Conservation (phyloP, 345 rosid species). For the Citrus mangshanensis region DNA sequence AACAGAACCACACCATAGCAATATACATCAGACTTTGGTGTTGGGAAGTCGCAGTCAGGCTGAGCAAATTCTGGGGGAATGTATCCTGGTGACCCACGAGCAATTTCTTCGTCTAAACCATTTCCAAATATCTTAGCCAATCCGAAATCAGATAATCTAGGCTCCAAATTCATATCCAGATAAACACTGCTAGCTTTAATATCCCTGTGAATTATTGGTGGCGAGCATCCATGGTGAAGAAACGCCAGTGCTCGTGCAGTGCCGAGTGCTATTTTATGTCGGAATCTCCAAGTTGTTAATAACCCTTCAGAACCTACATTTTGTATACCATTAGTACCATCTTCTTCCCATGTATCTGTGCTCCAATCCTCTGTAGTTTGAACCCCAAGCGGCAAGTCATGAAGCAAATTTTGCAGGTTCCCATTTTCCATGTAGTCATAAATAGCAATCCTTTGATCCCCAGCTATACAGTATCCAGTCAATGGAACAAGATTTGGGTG, state of each 20-base stretch:
- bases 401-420: constrained; percentile 83
- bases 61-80: constrained; percentile 76
- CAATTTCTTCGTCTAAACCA: constrained; percentile 64
- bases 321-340: constrained; percentile 52
- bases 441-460: constrained; percentile 91
- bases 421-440: constrained; percentile 98
- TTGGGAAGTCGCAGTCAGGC: constrained; percentile 52
- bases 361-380: constrained; percentile 86
- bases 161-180: constrained; percentile 77
- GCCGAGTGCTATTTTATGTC: constrained; percentile 85
- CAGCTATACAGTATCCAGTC: constrained; percentile 87
- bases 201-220: constrained; percentile 80
- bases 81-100: constrained; percentile 74
- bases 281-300: constrained; percentile 72
- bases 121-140: constrained; percentile 79
- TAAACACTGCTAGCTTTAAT: constrained; percentile 89
- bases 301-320: constrained; percentile 59
- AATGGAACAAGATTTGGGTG: constrained; percentile 91
- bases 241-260: constrained; percentile 90
- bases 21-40: constrained; percentile 82
- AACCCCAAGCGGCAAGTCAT: constrained; percentile 82
- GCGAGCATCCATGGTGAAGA: constrained; percentile 94
- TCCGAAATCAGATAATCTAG: constrained; percentile 88
- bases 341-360: constrained; percentile 83
- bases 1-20: constrained; percentile 86